These are phyloP conservation scores for Tolypocladium sp. DNA, from an alignment of 2,329 filamentous ascomycete species.

Conservation along the genomic window DNA sequence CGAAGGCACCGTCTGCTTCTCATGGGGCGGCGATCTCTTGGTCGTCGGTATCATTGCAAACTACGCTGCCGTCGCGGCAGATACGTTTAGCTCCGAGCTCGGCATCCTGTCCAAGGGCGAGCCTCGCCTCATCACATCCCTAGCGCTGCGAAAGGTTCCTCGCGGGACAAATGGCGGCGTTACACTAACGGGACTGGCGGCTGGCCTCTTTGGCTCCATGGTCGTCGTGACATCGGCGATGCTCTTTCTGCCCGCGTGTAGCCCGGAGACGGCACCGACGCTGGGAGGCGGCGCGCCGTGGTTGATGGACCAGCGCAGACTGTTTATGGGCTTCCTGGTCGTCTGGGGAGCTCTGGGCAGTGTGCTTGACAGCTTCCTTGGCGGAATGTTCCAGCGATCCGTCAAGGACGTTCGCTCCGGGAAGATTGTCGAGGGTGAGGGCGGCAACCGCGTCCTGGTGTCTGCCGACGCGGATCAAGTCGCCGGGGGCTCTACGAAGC, in stretches of 20 bases:
- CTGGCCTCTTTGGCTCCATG: constrained; percentile 66
- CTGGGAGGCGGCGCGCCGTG: constrained; percentile 39
- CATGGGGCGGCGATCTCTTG: constrained; percentile 53
- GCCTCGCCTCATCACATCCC: constrained; percentile 81
- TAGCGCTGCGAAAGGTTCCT: constrained; percentile 66
- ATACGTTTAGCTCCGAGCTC: constrained; percentile 92
- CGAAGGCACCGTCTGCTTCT: constrained; percentile 42
- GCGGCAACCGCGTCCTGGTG: constrained; percentile 53
- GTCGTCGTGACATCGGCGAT: constrained; percentile 58
- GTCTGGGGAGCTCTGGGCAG: constrained; percentile 71
- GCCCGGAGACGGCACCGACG: constrained; percentile 22
- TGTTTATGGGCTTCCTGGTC: constrained; percentile 50
- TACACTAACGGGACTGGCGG: constrained; percentile 61
- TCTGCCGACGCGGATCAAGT: constrained; percentile 19
- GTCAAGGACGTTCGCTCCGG: constrained; percentile 77
- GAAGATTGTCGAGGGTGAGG: constrained; percentile 81
- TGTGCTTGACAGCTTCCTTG: constrained; percentile 78
- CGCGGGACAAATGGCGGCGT: constrained; percentile 92
- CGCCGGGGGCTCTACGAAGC: constrained; percentile 18
- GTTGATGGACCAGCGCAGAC: constrained; percentile 33
- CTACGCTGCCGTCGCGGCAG: constrained; percentile 84
- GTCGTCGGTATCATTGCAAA: constrained; percentile 63
- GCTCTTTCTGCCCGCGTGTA: constrained; percentile 62
- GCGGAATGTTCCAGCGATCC: constrained; percentile 75
- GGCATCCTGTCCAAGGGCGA: constrained; percentile 72